Evolutionary conservation across 306 rosid species (phyloP), one percentile per base, ranked within the genome.

Genomic region (Phaseolus lunatus): DNA sequence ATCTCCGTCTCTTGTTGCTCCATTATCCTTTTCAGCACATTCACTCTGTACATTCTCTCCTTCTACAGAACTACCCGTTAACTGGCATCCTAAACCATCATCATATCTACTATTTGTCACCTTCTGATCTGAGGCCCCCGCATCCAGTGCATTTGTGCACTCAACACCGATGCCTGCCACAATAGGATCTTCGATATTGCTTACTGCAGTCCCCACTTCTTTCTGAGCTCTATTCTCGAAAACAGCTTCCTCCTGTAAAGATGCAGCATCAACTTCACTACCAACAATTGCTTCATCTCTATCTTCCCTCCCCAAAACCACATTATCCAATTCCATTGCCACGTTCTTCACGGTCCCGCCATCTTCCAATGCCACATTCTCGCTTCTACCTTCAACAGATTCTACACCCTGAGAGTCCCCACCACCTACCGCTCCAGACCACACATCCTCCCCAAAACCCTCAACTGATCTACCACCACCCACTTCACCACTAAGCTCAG

Each of bases 361-460:
- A 33, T 82, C 84, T 79, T 56, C 78, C 39, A 5, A 58, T 0
- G 47, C 52, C 3, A 11, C 50, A 24, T 72, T 78, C 76, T 47
- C 79, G 20, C 83, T 56, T 22, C 24, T 39, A 61, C 59, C 81
- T 41, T 82, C 84, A 5, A 44, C 62, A 9, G 78, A 78, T 49
- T 74, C 89, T 35, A 81, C 76, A 58, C 8, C 66, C 56, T 29
- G 79, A 33, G 81, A 81, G 20, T 70, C 82, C 79, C 67, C 87
- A 44, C 48, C 45, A 15, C 80, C 66, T 37, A 26, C 63, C 53
- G 65, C 80, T 31, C 14, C 70, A 69, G 86, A 53, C 26, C 50
- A 72, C 69, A 27, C 79, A 79, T 68, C 88, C 69, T 78, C 41
- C 70, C 26, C 77, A 43, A 70, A 77, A 59, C 44, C 83, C 61